Conservation (phyloP, 2,329 filamentous ascomycete genomes). For the Mycocentrospora acerina region DNA sequence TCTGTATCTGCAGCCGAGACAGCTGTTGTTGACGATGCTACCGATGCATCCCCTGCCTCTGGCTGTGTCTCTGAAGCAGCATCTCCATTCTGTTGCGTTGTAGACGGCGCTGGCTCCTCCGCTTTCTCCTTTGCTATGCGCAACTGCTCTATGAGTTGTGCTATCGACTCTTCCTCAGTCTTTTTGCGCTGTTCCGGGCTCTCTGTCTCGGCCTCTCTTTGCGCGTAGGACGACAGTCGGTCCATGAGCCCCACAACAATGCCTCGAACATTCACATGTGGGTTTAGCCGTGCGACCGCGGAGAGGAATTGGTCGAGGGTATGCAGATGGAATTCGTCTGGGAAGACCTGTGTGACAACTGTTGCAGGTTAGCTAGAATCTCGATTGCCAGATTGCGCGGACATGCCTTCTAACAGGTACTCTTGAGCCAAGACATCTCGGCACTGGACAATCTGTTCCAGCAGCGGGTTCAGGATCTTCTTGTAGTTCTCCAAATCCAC, state of each 20-base stretch:
- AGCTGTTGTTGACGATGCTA: conserved; percentile 32
- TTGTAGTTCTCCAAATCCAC: conserved; percentile 96
- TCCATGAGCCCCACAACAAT: conserved; percentile 99
- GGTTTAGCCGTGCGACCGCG: conserved; percentile 88
- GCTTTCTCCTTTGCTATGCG: conserved; percentile 63
- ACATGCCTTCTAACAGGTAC: conserved; percentile 79
- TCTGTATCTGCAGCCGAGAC: conserved; percentile 39
- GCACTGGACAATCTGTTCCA: conserved; percentile 98
- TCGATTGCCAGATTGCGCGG: not conserved
- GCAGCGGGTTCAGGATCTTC: conserved; percentile 80
- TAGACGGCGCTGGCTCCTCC: conserved; percentile 23
- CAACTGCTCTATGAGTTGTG: conserved; percentile 75
- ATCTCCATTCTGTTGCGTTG: conserved; percentile 40
- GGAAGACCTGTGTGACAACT: conserved; percentile 98
- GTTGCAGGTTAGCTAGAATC: conserved; percentile 24
- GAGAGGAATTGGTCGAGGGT: conserved; percentile 94
- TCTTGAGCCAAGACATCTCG: conserved; percentile 96
- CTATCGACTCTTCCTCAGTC: conserved; percentile 80
- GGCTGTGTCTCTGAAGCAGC: conserved; percentile 26
- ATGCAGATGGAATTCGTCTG: conserved; percentile 96
- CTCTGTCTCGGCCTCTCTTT: conserved; percentile 76
- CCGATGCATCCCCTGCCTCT: conserved; percentile 29
- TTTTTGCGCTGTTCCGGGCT: conserved; percentile 71
- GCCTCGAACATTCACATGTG: conserved; percentile 95
- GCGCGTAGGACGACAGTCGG: conserved; percentile 89